Evolutionary conservation across 2,329 filamentous ascomycete genomes (phyloP).

Genomic region (Fusarium staphyleae): DNA sequence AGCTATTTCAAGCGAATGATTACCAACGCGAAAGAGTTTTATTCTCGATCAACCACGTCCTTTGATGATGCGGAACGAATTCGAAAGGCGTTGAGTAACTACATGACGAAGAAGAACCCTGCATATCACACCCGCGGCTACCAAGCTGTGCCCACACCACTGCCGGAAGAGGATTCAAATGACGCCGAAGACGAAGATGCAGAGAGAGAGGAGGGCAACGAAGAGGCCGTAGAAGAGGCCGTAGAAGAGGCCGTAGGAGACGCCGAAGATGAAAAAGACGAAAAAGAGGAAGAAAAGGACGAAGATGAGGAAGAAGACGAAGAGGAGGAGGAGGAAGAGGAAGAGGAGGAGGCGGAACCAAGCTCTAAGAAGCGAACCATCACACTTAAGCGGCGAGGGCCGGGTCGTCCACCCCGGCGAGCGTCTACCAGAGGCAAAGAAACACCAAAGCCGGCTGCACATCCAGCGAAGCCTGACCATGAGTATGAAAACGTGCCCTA

Average conservation of each 20-base stretch:
- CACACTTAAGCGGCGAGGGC: slow-evolving; percentile 49
- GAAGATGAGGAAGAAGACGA: slow-evolving; percentile 45
- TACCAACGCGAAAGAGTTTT: slow-evolving; percentile 85
- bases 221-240: slow-evolving; percentile 46
- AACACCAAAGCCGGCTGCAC: slow-evolving; percentile 47
- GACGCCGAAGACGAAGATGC: slow-evolving; percentile 43
- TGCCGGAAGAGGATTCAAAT: slow-evolving; percentile 56
- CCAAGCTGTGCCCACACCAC: slow-evolving; percentile 74
- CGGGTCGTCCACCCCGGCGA: slow-evolving; percentile 47
- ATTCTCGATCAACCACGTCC: slow-evolving; percentile 72
- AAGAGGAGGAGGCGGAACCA: slow-evolving; percentile 41
- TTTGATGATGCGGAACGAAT: slow-evolving; percentile 88
- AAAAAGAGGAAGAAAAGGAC: slow-evolving; percentile 33
- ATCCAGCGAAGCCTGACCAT: slow-evolving; percentile 56
- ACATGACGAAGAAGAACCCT: slow-evolving; percentile 86
- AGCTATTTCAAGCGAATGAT: slow-evolving; percentile 89
- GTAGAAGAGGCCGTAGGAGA: slow-evolving; percentile 44
- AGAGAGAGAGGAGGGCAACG: slow-evolving; percentile 43
- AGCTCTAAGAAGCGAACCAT: slow-evolving; percentile 49
- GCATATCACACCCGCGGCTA: slow-evolving; percentile 76
- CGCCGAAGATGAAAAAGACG: slow-evolving; percentile 41
- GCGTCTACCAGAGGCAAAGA: slow-evolving; percentile 43
- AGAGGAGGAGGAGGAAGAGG: slow-evolving; percentile 43
- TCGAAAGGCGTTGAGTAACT: slow-evolving; percentile 84
- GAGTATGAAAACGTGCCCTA: slow-evolving; percentile 67